phyloP scores from a whole-genome alignment of 345 rosid species.

The Rhodomyrtus tomentosa region DNA sequence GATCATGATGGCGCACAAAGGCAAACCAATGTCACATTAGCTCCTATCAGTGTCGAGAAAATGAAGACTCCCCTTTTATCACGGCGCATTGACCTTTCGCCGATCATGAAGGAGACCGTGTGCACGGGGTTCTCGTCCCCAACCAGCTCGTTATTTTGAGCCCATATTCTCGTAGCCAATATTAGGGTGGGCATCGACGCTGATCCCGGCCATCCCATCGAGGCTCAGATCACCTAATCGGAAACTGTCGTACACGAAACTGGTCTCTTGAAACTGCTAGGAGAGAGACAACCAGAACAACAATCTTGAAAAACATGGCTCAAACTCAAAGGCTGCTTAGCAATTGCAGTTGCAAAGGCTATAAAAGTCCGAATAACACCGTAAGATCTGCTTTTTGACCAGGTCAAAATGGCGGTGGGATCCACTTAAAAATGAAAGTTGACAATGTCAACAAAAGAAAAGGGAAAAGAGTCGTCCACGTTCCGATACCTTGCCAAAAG shows the following conservation, averaged over 20 bases:
- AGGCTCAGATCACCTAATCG: slow-evolving; percentile 10
- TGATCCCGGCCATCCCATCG: slow-evolving; percentile 20
- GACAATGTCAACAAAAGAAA: no score
- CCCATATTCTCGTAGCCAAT: slow-evolving; percentile 46
- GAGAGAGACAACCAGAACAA: background rate
- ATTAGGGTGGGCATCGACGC: slow-evolving; percentile 24
- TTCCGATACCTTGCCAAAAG: no score
- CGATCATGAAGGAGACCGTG: background rate
- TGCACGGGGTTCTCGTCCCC: no score
- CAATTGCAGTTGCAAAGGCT: background rate
- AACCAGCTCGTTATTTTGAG: background rate
- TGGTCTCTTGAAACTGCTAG: background rate
- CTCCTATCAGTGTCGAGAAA: background rate
- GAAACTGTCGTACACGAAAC: background rate
- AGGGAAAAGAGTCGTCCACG: no score
- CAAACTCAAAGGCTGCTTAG: background rate
- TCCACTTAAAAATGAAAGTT: no score
- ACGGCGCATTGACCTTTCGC: background rate
- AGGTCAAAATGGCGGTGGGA: no score
- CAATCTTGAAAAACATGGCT: background rate
- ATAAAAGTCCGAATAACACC: no score
- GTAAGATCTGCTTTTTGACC: no score
- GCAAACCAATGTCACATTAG: background rate
- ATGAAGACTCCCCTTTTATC: background rate
- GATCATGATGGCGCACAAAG: background rate